A percentile compares a stretch with the other conserved stretches of the same genome.
Conservation (phyloP, 441 rosid species). For the Adansonia madagascariensis region DNA sequence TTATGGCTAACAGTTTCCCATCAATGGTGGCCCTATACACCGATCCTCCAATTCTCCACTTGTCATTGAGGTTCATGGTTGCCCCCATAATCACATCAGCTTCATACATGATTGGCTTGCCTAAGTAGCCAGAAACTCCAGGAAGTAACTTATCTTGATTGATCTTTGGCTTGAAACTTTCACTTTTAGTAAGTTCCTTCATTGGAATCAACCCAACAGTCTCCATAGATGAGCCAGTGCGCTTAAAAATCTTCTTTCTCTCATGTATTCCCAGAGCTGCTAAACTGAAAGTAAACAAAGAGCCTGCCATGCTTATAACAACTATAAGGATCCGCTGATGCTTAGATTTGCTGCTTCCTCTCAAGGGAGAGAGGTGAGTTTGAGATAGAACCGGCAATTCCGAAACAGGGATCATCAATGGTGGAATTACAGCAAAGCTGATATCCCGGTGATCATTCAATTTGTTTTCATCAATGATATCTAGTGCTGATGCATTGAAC, state of each 20-base stretch:
- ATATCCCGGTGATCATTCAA: conserved; percentile 32
- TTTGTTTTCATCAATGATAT: conserved; percentile 47
- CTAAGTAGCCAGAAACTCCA: conserved; percentile 55
- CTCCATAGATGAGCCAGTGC: conserved; percentile 39
- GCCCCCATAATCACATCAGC: conserved; percentile 47
- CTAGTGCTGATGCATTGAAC: conserved; percentile 39
- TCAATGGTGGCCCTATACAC: conserved; percentile 51
- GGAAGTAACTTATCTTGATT: conserved; percentile 49
- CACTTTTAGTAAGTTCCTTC: conserved; percentile 29
- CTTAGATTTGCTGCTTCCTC: conserved; percentile 31
- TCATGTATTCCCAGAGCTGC: conserved; percentile 31
- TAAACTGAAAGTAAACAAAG: conserved; percentile 32
- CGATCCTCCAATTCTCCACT: conserved; percentile 51
- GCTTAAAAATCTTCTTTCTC: conserved; percentile 37
- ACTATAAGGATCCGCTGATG: conserved; percentile 27
- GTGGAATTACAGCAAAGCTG: conserved; percentile 38
- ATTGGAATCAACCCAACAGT: conserved; percentile 44
- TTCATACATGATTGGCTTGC: conserved; percentile 50
- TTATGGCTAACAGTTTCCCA: conserved; percentile 51
- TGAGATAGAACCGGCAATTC: conserved; percentile 50
- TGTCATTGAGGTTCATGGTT: conserved; percentile 48
- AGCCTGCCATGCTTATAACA: conserved; percentile 29
- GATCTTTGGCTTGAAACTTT: conserved; percentile 39
- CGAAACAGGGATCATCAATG: conserved; percentile 56
- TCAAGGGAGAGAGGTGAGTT: conserved; percentile 25